phyloP scores from a whole-genome alignment of 495 filamentous ascomycete species.

The Melanomma pulvis-pyrius region DNA sequence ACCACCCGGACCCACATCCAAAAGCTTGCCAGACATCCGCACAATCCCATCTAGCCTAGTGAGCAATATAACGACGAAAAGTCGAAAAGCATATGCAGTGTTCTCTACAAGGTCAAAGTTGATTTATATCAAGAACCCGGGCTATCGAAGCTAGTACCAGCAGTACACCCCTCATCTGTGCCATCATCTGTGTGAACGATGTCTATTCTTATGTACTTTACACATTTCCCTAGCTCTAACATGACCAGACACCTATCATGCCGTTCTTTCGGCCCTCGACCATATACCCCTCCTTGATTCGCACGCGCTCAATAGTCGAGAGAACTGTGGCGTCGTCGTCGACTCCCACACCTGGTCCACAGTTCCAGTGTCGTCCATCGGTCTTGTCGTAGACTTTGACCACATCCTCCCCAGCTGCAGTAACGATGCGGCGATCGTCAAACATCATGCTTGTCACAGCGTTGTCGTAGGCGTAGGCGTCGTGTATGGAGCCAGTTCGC shows the following conservation, averaged over 20 bases:
- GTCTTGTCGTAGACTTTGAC: constrained; percentile 98
- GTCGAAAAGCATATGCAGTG: too few species aligned
- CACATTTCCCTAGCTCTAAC: constrained; percentile 4
- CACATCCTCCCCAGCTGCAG: constrained; percentile 86
- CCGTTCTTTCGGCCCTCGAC: constrained; percentile 89
- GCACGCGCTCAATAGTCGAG: constrained; percentile 80
- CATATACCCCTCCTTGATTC: constrained; percentile 92
- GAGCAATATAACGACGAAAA: background rate
- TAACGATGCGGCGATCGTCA: constrained; percentile 85
- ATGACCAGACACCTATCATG: constrained; percentile 79
- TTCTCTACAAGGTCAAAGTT: too few species aligned
- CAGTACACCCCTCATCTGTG: constrained; percentile 4
- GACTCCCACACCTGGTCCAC: constrained; percentile 74
- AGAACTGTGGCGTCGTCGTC: constrained; percentile 63
- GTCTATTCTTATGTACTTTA: constrained; percentile 13
- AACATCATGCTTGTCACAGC: constrained; percentile 98
- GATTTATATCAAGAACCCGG: too few species aligned
- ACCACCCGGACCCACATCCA: background rate
- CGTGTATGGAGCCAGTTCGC: constrained; percentile 90
- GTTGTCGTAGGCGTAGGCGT: constrained; percentile 94
- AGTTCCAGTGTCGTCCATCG: constrained; percentile 95
- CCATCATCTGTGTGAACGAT: background rate
- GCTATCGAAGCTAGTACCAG: too few species aligned
- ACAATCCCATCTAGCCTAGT: constrained; percentile 22
- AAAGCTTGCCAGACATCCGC: constrained; percentile 24